Evolutionary conservation across 768 basidiomycete species (phyloP).

Genomic region (Lactarius sp.): DNA sequence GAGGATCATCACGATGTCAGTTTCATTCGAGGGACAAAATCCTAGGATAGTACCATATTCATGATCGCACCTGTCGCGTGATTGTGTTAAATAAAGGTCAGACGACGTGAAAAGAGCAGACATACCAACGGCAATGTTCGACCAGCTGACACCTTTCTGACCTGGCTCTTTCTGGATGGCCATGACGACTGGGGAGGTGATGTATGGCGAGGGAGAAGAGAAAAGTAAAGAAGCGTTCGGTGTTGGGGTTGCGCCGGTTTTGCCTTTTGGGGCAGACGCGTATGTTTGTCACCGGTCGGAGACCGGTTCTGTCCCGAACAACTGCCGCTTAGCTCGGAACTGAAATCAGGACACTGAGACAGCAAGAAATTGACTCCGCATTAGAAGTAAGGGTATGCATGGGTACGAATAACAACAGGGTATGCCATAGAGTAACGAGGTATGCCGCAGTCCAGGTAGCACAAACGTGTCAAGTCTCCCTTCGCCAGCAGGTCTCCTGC

Average conservation of each 20-base stretch:
- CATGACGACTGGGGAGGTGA: conserved; percentile 41
- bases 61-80: conserved; percentile 75
- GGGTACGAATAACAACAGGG: conserved; percentile 25
- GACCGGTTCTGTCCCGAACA: conserved; percentile 6
- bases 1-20: conserved; percentile 12
- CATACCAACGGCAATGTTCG: conserved; percentile 92
- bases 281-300: conserved; percentile 11
- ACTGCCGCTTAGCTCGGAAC: not conserved
- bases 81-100: not conserved
- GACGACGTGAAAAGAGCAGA: conserved; percentile 14
- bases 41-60: conserved; percentile 76
- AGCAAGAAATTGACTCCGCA: not conserved
- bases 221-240: not conserved
- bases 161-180: conserved; percentile 83
- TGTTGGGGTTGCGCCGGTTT: not conserved
- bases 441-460: conserved; percentile 15
- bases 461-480: conserved; percentile 16
- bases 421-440: conserved; percentile 23
- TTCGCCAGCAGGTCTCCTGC: conserved; percentile 13
- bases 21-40: not conserved
- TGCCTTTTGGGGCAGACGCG: conserved; percentile 1
- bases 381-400: conserved; percentile 20
- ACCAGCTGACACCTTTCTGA: conserved; percentile 89
- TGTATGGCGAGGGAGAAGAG: conserved; percentile 19
- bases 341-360: too few species aligned